Base-by-base conservation (phyloP, 371 early-diverging fungal species). In the Rhizopus stolonifer region DNA sequence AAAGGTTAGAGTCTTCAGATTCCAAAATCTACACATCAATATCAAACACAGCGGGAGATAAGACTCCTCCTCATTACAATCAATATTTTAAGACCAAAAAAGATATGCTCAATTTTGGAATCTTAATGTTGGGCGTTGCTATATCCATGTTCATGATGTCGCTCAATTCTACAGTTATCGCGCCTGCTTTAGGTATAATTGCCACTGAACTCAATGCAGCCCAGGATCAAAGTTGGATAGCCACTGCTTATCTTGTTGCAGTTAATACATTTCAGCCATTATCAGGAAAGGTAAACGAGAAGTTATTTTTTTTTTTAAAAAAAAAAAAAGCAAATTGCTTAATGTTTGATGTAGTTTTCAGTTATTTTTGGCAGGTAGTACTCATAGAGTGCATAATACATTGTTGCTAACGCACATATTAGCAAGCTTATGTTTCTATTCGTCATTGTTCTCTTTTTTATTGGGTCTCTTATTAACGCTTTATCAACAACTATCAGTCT, bases 141-240 rank as follows among this genome's bases (percentile, higher is more conserved):
- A 31, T 86, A 52, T 75, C 79, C 15, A 77, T 87, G 57, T 89
- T 92, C 62, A 80, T 90, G 67, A 84, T 87, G 8, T 87, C 86
- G 21, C 70, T 91, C 26, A 90, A 90, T 58, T 77, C 81, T 25
- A 90, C 90, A 1, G 85, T 91, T 23, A 81, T 93, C 24, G 88
- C 91, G 3, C 87, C 61, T 42, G 61, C 85, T 14, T 65, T 89
- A 17, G 80, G 84, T 53, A 77, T 69, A 23, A 88, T 91, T 40
- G 83, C 84, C 17, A 73, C 76, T 4, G 84, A 85, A 13, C 49
- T 61, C 25, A 52, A 65, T 42, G 72, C 74, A n/a, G 52, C 79
- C 42, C 36, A 70, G 23, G 54, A 43, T 15, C 56, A 58, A 42
- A 61, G 74, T 4, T 79, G 61, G 61, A 61, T 61, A 25, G 61